Base-by-base conservation (phyloP, 2,329 filamentous ascomycete species). In the Neoscytalidium dimidiatum region DNA sequence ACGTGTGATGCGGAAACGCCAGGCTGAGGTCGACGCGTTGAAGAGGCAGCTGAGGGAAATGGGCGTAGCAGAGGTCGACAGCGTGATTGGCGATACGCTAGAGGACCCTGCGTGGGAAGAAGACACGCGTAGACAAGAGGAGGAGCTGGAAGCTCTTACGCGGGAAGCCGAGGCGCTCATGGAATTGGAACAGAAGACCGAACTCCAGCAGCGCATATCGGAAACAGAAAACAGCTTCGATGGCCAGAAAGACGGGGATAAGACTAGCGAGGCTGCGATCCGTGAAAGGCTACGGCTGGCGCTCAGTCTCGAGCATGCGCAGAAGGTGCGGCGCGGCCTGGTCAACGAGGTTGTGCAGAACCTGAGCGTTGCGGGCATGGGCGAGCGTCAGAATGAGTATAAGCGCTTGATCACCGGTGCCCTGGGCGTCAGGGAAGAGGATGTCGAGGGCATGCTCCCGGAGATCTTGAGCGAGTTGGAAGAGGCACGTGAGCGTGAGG, bases 371-470 rank as follows among this genome's bases (percentile, higher is more conserved):
- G 88, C 90, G 11, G 90, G 90, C 46, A 87, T 89, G 41, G 88
- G 89, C 38, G 89, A 92, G 75, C 88, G 88, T 73, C 90, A 91
- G 68, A 88, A 89, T 69, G 87, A 89, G 74, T 94, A 94, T 75
- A 84, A 90, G 67, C 85, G 85, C 64, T 82, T 93, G 31, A 85
- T 92, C 33, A 86, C 86, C 66, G 85, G 85, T 66, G 92, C 90
- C 66, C 80, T 93, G 29, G 88, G 89, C 28, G 83, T 88, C 17
- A 83, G 86, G 69, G 60, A 51, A 38, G 88, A 91, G 69, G 88
- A 86, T 68, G 83, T 92, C 38, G 90, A 92, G 74, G 81, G 83
- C 49, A 88, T 84, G 79, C 68, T 84, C 70, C 81, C 81, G 1
- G 82, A 84, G 64, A 83, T 84, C 49, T 71, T 83, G 57, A 73